Base-by-base conservation (phyloP, 768 basidiomycete genomes). In the Lactarius akahatsu region DNA sequence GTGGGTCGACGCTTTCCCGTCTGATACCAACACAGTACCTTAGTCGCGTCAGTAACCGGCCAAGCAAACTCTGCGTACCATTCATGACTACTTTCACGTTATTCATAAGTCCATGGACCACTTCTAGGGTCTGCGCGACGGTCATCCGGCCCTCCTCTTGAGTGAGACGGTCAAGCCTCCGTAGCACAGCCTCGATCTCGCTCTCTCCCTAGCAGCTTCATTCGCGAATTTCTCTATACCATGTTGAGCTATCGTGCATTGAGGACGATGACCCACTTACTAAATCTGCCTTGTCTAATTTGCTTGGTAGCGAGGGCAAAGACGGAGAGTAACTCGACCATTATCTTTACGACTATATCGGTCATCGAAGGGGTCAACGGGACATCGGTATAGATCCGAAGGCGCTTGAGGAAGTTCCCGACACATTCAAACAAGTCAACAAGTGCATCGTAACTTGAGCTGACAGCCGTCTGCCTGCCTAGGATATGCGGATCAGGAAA, bases 161-260 rank as follows among this genome's bases (percentile, higher is more conserved):
- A 30, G 30, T 30, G 30, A 30, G 30, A 30, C 30, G 30, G 30
- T 30, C 30, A 30, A 30, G 30, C 30, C 30, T 30, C 30, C 1
- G 30, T 30, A 30, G 6, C 30, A 30, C 30, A 30, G 5, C 47
- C 15, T 59, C 36, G 7, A 64, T 59, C 5, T 59, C 57, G 23
- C 58, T 64, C 8, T 64, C 57, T 52, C 63, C 63, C 7, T n/a
- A 59, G 20, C 6, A 64, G 28, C 47, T 58, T 54, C 47, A n/a
- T 28, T 59, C 8, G 43, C 28, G 10, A 64, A 41, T 32, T 59
- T 64, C 38, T 54, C 63, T 64, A 36, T 10, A 4, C 32, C 9
- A 9, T 2, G 3, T 20, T 65, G 11, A 65, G 52, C 16, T 1
- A n/a, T 32, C 13, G 9, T 38, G 5, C 3, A 18, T 10, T 2